Evolutionary conservation across 768 basidiomycete species (phyloP).

Genomic region (Nidularia pulvinata): DNA sequence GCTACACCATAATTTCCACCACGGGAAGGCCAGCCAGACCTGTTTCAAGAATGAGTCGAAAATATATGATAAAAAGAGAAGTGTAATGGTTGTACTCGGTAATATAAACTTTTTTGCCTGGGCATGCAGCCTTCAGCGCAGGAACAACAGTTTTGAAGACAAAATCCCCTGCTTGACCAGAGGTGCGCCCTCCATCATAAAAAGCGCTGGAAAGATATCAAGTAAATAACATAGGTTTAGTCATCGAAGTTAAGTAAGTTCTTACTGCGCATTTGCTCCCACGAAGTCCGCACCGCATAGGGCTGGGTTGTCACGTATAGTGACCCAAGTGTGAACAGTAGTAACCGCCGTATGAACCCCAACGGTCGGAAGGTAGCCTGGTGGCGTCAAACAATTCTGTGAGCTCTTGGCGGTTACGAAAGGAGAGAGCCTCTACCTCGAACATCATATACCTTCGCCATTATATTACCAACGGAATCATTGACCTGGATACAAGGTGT

Average conservation of each 20-base stretch:
- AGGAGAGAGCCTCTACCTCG: constrained; percentile 17
- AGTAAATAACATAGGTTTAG: neutral
- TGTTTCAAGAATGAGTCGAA: constrained; percentile 2
- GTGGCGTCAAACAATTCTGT: neutral
- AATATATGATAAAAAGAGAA: constrained; percentile 1
- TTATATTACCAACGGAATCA: constrained; percentile 26
- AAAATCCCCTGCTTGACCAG: constrained; percentile 31
- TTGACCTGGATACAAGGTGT: constrained; percentile 13
- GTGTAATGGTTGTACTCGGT: constrained; percentile 23
- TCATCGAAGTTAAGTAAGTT: neutral
- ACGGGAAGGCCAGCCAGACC: constrained; percentile 39
- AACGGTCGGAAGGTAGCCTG: constrained; percentile 27
- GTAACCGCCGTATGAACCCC: constrained; percentile 31
- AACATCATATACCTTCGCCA: constrained; percentile 31
- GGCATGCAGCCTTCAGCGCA: constrained; percentile 28
- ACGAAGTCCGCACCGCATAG: constrained; percentile 34
- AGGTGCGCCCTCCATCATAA: constrained; percentile 26
- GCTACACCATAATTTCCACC: constrained; percentile 23
- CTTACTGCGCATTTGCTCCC: constrained; percentile 37
- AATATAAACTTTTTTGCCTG: constrained; percentile 32
- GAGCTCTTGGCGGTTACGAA: constrained; percentile 2
- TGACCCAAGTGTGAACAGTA: constrained; percentile 34
- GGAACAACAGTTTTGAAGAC: constrained; percentile 36
- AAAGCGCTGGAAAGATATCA: constrained; percentile 35
- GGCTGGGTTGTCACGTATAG: constrained; percentile 23